Percentiles rank a stretch among this genome's conserved stretches.
These are phyloP conservation scores for Solanum pinnatisectum DNA, from an alignment of 257 asterid species.

Conservation along the genomic window DNA sequence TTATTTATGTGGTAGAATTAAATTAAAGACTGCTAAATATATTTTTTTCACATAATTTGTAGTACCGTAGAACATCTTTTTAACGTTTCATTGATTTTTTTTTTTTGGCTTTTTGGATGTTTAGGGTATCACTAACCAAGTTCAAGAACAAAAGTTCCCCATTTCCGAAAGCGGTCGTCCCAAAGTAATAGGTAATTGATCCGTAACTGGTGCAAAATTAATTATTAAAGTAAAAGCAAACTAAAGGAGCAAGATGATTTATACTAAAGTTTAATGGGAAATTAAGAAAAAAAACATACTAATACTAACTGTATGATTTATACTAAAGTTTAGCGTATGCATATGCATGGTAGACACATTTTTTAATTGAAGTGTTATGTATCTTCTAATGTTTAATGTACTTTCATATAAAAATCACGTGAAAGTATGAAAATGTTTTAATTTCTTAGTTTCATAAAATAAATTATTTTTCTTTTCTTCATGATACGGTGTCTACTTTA, in stretches of 20 bases:
- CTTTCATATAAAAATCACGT: too few relatives aligned
- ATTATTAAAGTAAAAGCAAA: not conserved
- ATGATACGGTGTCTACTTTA: not conserved
- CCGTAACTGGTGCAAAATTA: not conserved
- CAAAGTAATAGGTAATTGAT: too few relatives aligned
- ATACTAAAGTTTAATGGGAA: not conserved
- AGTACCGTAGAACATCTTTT: not conserved
- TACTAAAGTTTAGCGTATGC: too few relatives aligned
- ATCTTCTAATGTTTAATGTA: too few relatives aligned
- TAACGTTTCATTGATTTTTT: not conserved
- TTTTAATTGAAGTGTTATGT: too few relatives aligned
- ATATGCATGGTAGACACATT: not conserved
- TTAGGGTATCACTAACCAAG: too few relatives aligned
- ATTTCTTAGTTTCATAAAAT: not conserved
- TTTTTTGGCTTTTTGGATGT: too few relatives aligned
- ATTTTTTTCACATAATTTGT: too few relatives aligned
- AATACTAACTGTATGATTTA: slow-evolving; percentile 26
- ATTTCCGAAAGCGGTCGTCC: too few relatives aligned
- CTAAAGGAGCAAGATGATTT: not conserved
- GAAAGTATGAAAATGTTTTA: too few relatives aligned
- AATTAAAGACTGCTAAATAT: too few relatives aligned
- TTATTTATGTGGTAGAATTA: not conserved
- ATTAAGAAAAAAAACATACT: slow-evolving; percentile 29
- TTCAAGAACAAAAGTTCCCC: too few relatives aligned
- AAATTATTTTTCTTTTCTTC: not conserved